A percentile compares a stretch with the other conserved stretches of the same genome.
Evolutionary conservation across 257 asterid species (phyloP).

Genomic region (Plectranthus barbatus): DNA sequence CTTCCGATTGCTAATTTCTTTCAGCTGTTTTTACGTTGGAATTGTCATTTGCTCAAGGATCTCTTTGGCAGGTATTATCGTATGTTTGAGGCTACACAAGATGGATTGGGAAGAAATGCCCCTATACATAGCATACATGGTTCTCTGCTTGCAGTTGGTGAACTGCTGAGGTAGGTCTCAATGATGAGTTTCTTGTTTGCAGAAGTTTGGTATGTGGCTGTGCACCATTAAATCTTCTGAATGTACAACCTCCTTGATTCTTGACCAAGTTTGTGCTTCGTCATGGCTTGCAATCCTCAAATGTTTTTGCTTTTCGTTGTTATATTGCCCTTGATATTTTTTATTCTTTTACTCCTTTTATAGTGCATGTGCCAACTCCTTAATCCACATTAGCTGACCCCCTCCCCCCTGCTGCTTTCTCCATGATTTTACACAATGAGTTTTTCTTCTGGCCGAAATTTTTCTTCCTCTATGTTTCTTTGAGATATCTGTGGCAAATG

Average conservation of each 20-base stretch:
- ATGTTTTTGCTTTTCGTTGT: background rate
- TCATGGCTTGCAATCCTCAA: background rate
- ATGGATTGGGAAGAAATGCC: constrained; percentile 87
- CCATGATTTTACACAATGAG: background rate
- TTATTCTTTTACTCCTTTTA: background rate
- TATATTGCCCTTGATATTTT: constrained; percentile 1
- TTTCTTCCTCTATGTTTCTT: background rate
- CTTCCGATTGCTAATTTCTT: background rate
- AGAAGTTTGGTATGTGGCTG: constrained; percentile 6
- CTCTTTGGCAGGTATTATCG: constrained; percentile 73
- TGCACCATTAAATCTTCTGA: constrained; percentile 1
- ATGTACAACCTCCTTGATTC: background rate
- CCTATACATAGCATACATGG: constrained; percentile 97
- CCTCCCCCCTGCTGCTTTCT: background rate
- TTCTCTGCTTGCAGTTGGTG: constrained; percentile 98
- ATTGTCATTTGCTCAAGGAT: constrained; percentile 16
- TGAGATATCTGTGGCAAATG: background rate
- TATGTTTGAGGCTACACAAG: constrained; percentile 99
- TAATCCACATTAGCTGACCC: background rate
- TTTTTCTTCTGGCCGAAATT: background rate
- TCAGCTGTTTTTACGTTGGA: background rate
- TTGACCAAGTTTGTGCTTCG: background rate
- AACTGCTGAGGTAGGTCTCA: constrained; percentile 77
- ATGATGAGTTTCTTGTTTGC: constrained; percentile 16
- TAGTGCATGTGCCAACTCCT: background rate